Base-by-base conservation (phyloP, 2,329 filamentous ascomycete species). In the Colletotrichum sp. region DNA sequence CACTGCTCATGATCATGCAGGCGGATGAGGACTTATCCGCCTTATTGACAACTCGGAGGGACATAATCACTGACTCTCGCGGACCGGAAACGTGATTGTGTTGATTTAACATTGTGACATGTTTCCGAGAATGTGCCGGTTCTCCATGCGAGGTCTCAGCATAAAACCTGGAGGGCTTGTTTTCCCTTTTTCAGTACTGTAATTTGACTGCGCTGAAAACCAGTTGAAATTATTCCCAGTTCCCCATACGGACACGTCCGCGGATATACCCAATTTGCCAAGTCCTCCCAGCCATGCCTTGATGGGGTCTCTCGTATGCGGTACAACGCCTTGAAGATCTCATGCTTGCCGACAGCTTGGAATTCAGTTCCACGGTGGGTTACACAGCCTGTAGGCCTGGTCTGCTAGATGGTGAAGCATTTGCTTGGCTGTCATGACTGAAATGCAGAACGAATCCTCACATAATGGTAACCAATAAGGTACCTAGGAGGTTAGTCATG, bases 351-450 rank as follows among this genome's bases (percentile, higher is more conserved):
- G 44, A 7, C n/a, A 49, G n/a, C 44, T 21, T 49, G 44, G 44
- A 13, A 0, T n/a, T 7, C 10, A 49, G 44, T 49, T 13, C 4
- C 44, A 49, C 44, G 10, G 44, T 49, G n/a, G 44, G 6, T 21
- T 8, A 21, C n/a, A 49, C 44, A 49, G n/a, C 44, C n/a, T 21
- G 18, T 21, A 44, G 2, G 10, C 10, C 16, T 49, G 44, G n/a
- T 13, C 3, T 12, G 3, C 44, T 0, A 21, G n/a, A 21, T 13
- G 0, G 4, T 12, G 10, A 21, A 21, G n/a, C 10, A 7, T 7
- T 21, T 21, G n/a, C n/a, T 49, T 13, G 8, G 44, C n/a, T 49
- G 9, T 2, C 39, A n/a, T 10, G 39, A n/a, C 39, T n/a, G 18
- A 18, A 49, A n/a, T 49, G 9, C 18, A 49, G 5, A 12, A 49